Base-by-base conservation (phyloP, 345 rosid species). In the Heritiera littoralis region DNA sequence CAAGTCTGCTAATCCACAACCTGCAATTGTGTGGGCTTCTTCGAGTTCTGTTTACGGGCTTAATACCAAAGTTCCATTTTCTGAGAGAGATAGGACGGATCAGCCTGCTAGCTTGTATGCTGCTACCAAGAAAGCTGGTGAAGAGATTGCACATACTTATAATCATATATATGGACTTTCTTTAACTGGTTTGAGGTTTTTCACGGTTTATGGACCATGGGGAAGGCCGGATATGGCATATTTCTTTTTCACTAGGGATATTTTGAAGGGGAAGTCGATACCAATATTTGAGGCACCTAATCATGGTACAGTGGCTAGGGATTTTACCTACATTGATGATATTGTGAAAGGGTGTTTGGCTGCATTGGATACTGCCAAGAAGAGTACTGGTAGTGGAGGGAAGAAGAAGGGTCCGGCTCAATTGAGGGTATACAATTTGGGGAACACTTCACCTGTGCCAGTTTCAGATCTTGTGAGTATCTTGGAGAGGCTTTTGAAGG, bases 211-310 rank as follows among this genome's bases (percentile, higher is more conserved):
- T 69, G 98, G 98, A 4, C 98, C 97, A 1, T 92, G 98, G 98
- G 98, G 98, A 20, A 89, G 98, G 73, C 98, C 98, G 8, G 98
- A 94, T 83, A 94, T 92, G 98, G 97, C 98, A 5, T 94, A 94
- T 82, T 94, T 92, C 89, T 94, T 92, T 84, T 94, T 93, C 81
- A 92, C 98, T 0, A 93, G 75, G 78, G 94, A 93, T 80, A 90
- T 93, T 10, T 79, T 93, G 75, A 89, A 89, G 70, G 92, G 98
- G 45, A 93, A 93, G 85, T 63, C 86, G 5, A 92, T 93, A 12
- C 71, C 97, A 0, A 88, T 93, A 3, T 93, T 93, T 77, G 98
- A 93, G 80, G 90, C 88, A 0, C 82, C 90, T 43, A 83, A 89
- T 81, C 95, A 89, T 46, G 97, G 93, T 5, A 83, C 94, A 0